Base-by-base conservation (phyloP, 192 early-diverging fungal species). In the Linnemannia zychae region DNA sequence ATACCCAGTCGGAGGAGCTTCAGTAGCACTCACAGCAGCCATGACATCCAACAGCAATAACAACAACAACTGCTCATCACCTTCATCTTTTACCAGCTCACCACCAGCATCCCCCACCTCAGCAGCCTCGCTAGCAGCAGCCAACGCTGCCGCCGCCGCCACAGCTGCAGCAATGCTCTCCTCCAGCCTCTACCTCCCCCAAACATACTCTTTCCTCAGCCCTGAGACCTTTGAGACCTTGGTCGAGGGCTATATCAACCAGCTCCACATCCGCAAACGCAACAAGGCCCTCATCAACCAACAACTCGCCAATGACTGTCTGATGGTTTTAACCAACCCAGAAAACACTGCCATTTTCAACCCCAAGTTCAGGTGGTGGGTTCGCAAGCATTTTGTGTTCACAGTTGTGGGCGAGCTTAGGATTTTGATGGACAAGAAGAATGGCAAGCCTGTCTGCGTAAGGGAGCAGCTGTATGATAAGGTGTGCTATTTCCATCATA, bases 351-450 rank as follows among this genome's bases (percentile, higher is more conserved):
- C 83, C 46, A 85, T 85, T 33, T 84, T 84, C 38, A 85, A 85
- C 70, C 83, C 83, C 5, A 79, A 85, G 28, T 85, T 85, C 65
- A 40, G 83, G 12, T 79, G 83, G 83, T 85, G 83, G 83, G 83
- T 85, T 22, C 83, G 83, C 22, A 85, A 85, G 28, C 83, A 85
- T 40, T 85, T 85, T 74, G 83, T 79, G 60, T 85, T 85, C 28
- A 79, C 83, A 1, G 83, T 79, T 0, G 83, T 85, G 47, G 83
- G 83, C 0, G 83, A 85, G 46, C n/a, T 85, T 12, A 74, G 83
- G 40, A 85, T 85, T 38, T 68, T 85, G 74, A 79, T 85, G 83
- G 83, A 85, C 36, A 85, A 85, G 74, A 85, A 85, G 69, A 85
- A 79, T 48, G 77, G 83, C 57, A 85, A 85, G 24, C 83, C 83